These are phyloP conservation scores for Firmiana major DNA, from an alignment of 345 rosid species.

Conservation along the genomic window DNA sequence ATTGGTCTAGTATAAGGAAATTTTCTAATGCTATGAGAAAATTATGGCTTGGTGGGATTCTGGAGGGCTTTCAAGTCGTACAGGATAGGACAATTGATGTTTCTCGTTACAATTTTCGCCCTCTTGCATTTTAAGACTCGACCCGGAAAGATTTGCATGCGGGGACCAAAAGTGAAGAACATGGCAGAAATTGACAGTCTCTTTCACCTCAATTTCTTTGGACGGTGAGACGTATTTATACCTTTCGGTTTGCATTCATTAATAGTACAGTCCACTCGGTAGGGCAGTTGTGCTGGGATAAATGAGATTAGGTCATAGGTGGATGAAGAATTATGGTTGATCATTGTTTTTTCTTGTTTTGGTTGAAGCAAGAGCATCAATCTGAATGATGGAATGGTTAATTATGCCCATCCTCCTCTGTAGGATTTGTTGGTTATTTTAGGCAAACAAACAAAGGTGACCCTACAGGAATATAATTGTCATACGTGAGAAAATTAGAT, in stretches of 20 bases:
- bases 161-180: background rate
- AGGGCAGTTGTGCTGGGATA: background rate
- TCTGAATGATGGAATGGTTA: background rate
- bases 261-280: background rate
- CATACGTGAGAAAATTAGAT: background rate
- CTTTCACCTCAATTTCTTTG: background rate
- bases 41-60: background rate
- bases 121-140: background rate
- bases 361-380: background rate
- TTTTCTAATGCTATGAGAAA: background rate
- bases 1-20: too few species aligned
- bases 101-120: background rate
- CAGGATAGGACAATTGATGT: background rate
- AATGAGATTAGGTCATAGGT: background rate
- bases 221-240: background rate
- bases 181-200: background rate
- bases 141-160: background rate
- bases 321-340: background rate
- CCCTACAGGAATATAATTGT: background rate
- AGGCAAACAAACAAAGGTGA: background rate
- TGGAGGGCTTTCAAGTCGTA: background rate
- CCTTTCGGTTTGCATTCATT: background rate
- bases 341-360: background rate
- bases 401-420: background rate
- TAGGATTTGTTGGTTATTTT: background rate